These are phyloP conservation scores for Suillus spraguei DNA, from an alignment of 768 basidiomycete genomes.

Conservation along the genomic window DNA sequence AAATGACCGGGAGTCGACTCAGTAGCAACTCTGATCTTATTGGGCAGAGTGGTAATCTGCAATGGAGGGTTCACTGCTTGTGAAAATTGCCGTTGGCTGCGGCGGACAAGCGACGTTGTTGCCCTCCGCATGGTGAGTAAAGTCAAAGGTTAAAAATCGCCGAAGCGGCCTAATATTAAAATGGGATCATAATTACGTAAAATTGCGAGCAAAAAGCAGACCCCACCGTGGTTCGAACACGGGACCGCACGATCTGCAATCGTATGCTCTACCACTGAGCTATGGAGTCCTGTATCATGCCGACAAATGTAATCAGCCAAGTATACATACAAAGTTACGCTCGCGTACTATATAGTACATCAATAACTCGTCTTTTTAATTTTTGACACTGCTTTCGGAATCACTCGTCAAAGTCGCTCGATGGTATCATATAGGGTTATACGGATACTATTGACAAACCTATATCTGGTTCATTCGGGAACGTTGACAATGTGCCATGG, in stretches of 20 bases:
- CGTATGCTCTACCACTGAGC: constrained; percentile 60
- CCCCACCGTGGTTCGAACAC: constrained; percentile 61
- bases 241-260: constrained; percentile 61
- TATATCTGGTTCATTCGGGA: no score
- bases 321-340: no score
- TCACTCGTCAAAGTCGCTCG: no score
- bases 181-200: constrained; percentile 5
- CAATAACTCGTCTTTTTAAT: no score
- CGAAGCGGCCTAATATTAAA: neutral
- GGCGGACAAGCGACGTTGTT: constrained; percentile 40
- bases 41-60: constrained; percentile 83
- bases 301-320: neutral
- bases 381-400: no score
- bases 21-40: constrained; percentile 90
- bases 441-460: no score
- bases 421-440: no score
- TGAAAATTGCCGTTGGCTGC: constrained; percentile 31
- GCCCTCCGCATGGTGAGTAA: constrained; percentile 41
- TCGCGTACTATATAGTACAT: no score
- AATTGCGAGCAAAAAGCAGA: constrained; percentile 28
- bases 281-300: constrained; percentile 26
- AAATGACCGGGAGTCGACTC: constrained; percentile 93
- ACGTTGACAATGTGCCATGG: no score
- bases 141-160: constrained; percentile 11
- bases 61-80: constrained; percentile 39